These are phyloP conservation scores for Scenedesmus sp. DNA, from an alignment of 163 green algal species.

Conservation along the genomic window DNA sequence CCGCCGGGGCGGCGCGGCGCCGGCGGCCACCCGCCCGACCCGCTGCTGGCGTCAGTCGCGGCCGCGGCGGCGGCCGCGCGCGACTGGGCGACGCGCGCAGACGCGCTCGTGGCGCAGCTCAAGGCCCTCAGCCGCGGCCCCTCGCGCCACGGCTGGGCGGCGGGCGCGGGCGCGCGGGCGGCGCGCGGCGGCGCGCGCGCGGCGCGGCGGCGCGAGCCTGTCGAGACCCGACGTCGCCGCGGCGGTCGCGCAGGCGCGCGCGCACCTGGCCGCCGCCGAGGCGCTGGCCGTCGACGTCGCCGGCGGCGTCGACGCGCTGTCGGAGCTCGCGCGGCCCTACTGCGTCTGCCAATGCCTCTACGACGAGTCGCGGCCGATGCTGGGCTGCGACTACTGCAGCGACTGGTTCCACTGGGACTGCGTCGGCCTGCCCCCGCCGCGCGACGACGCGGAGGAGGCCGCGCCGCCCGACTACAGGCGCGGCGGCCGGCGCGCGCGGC, in stretches of 20 bases:
- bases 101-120: conserved; percentile 2
- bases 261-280: background rate
- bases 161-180: background rate
- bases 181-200: too few species aligned
- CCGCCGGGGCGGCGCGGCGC: background rate
- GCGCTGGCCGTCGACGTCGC: conserved; percentile 20
- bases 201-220: too few species aligned
- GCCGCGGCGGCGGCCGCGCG: background rate
- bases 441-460: conserved; percentile 15
- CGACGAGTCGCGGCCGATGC: conserved; percentile 47
- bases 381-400: conserved; percentile 53
- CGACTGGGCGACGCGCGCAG: conserved; percentile 11
- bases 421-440: conserved; percentile 21
- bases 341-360: conserved; percentile 54
- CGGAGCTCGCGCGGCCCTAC: conserved; percentile 36
- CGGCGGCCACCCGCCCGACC: background rate
- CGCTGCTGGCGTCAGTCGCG: conserved; percentile 6
- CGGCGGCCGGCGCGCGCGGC: background rate
- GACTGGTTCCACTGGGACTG: conserved; percentile 52
- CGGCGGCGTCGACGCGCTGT: conserved; percentile 27
- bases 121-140: too few species aligned
- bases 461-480: conserved; percentile 37
- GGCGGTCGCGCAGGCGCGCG: conserved; percentile 13
- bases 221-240: too few species aligned
- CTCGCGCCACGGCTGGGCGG: too few species aligned